phyloP scores from a whole-genome alignment of 2,329 filamentous ascomycete genomes.

The Aspergillus calidoustus region DNA sequence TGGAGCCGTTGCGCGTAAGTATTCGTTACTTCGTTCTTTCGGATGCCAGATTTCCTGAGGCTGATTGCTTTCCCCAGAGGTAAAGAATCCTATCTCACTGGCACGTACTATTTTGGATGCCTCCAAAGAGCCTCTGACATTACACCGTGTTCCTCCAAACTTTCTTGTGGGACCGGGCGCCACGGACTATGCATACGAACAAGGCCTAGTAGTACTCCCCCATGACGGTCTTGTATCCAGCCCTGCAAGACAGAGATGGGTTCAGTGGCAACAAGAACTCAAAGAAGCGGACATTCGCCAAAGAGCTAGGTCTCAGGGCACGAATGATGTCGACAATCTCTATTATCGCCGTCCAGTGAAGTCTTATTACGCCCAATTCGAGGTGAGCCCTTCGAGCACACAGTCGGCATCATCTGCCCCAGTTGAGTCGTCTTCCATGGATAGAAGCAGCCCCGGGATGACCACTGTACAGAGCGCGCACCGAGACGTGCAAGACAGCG shows the following conservation, averaged over 20 bases:
- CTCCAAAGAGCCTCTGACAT: constrained; percentile 75
- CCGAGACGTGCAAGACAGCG: not conserved
- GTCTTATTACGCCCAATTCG: constrained; percentile 28
- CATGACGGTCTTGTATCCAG: constrained; percentile 80
- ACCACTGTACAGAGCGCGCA: not conserved
- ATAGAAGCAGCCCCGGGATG: not conserved
- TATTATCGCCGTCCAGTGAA: constrained; percentile 31
- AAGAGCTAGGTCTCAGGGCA: constrained; percentile 32
- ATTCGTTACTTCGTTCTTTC: not conserved
- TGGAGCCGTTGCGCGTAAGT: constrained; percentile 84
- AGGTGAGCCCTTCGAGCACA: constrained; percentile 25
- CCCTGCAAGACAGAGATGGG: constrained; percentile 76
- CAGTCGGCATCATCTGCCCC: constrained; percentile 6
- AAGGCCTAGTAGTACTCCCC: constrained; percentile 73
- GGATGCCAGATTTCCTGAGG: not conserved
- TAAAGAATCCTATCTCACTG: constrained; percentile 89
- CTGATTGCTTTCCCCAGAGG: constrained; percentile 36
- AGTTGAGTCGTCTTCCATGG: not conserved
- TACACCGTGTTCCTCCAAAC: constrained; percentile 90
- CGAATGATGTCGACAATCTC: constrained; percentile 24
- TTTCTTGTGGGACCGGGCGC: constrained; percentile 86
- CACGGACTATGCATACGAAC: constrained; percentile 79
- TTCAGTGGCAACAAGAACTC: constrained; percentile 76
- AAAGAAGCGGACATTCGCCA: constrained; percentile 60
- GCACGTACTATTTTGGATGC: constrained; percentile 82